Evolutionary conservation across 164 flowering plant genomes (phyloP).

Genomic region (Umbilicus rupestris): DNA sequence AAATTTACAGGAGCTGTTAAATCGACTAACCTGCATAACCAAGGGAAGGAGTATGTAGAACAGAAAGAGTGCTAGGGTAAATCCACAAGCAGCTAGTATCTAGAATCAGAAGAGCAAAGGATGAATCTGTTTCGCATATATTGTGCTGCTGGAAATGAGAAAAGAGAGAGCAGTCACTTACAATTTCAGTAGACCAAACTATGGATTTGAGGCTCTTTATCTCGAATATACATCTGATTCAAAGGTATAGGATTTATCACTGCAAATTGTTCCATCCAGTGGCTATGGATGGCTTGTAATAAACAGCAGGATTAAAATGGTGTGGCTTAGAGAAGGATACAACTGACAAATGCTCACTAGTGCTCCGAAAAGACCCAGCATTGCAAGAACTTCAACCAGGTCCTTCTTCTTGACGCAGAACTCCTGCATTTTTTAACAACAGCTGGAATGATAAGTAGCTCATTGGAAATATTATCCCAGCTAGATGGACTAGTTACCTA

Average conservation of each 20-base stretch:
- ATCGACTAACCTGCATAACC: conserved; percentile 47
- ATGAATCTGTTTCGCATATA: background rate
- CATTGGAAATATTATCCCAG: background rate
- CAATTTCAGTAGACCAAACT: conserved; percentile 52
- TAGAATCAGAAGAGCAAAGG: conserved; percentile 15
- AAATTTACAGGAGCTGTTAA: background rate
- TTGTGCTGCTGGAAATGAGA: background rate
- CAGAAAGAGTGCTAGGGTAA: conserved; percentile 31
- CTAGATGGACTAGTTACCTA: conserved; percentile 14
- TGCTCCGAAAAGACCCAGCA: conserved; percentile 61
- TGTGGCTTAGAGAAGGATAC: conserved; percentile 50
- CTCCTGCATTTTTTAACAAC: conserved; percentile 37
- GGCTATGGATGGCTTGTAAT: no score
- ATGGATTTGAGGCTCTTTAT: conserved; percentile 36
- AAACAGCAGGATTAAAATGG: background rate
- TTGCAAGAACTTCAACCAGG: conserved; percentile 55
- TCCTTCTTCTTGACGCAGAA: conserved; percentile 71
- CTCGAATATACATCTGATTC: conserved; percentile 41
- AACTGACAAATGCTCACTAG: conserved; percentile 47
- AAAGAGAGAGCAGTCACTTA: conserved; percentile 25
- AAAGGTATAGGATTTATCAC: conserved; percentile 24
- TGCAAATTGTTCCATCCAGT: conserved; percentile 10
- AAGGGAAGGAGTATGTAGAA: conserved; percentile 49
- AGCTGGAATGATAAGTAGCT: background rate
- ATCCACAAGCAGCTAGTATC: conserved; percentile 46